A percentile compares a stretch with the other conserved stretches of the same genome.
These are phyloP conservation scores for Diaporthe vaccinii DNA, from an alignment of 2,329 filamentous ascomycete genomes.

Conservation along the genomic window DNA sequence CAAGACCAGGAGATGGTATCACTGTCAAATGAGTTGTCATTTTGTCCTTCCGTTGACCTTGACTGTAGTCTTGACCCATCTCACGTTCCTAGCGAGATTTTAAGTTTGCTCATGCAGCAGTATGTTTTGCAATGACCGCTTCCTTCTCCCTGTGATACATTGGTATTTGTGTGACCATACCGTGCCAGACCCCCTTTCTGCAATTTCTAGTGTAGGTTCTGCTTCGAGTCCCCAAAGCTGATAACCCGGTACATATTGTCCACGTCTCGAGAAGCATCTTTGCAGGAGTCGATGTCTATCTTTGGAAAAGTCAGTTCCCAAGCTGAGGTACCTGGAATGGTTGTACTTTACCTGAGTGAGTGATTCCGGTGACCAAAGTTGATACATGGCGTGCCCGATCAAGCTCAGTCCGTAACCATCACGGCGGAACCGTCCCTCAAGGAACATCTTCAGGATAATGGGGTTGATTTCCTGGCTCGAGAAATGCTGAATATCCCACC, in stretches of 20 bases:
- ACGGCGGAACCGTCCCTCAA: not conserved
- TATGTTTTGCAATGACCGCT: not conserved
- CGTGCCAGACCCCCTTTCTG: not conserved
- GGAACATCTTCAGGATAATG: not conserved
- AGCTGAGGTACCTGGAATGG: not conserved
- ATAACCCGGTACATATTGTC: not conserved
- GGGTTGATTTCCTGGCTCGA: not conserved
- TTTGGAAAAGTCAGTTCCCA: not conserved
- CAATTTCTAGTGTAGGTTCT: not conserved
- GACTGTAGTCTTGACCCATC: not conserved
- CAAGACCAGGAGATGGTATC: not conserved
- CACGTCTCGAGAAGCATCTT: not conserved
- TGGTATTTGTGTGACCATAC: not conserved
- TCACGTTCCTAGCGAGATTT: not conserved
- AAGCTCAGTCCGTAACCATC: conserved; percentile 8
- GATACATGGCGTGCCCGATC: not conserved
- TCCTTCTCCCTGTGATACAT: not conserved
- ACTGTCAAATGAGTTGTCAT: not conserved
- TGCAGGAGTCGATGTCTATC: not conserved
- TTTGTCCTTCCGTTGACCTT: not conserved
- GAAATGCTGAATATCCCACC: not conserved
- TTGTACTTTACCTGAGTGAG: not conserved
- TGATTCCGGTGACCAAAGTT: not conserved
- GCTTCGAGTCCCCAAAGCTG: not conserved
- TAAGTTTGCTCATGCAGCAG: not conserved